These are phyloP conservation scores for Saccharomyces hybrid DNA, from an alignment of 1,139 yeast genomes.

Conservation along the genomic window DNA sequence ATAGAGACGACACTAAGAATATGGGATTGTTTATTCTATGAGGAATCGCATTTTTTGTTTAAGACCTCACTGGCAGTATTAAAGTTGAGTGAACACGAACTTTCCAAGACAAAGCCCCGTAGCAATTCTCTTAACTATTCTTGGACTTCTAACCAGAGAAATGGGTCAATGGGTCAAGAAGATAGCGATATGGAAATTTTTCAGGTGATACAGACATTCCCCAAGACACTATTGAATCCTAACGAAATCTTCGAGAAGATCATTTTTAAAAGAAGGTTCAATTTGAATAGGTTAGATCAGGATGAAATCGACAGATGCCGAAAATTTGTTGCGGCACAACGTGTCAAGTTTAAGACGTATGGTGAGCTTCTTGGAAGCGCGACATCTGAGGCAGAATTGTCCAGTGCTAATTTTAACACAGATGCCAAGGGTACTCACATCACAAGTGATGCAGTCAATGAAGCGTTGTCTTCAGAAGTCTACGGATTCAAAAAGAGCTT, in stretches of 20 bases:
- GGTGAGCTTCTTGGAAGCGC: constrained; percentile 15
- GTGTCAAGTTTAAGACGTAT: constrained; percentile 39
- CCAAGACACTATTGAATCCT: constrained; percentile 67
- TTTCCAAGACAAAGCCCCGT: constrained; percentile 35
- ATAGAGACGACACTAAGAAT: too few relatives aligned
- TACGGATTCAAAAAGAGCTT: constrained; percentile 35
- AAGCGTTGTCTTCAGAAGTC: constrained; percentile 33
- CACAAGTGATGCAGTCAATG: constrained; percentile 29
- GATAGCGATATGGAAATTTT: constrained; percentile 78
- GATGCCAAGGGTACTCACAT: constrained; percentile 8
- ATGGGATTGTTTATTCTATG: too few relatives aligned
- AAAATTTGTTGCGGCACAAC: constrained; percentile 61
- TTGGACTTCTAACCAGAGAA: background rate
- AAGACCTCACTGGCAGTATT: constrained; percentile 75
- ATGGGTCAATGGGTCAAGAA: constrained; percentile 11
- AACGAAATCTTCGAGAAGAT: constrained; percentile 63
- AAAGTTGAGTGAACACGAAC: constrained; percentile 63
- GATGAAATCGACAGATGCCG: constrained; percentile 74
- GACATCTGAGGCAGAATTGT: background rate
- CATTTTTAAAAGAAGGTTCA: constrained; percentile 61
- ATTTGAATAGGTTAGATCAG: constrained; percentile 70
- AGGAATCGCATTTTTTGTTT: constrained; percentile 33
- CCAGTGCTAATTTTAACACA: constrained; percentile 2
- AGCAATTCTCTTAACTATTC: background rate
- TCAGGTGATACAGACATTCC: constrained; percentile 77